A percentile compares a stretch with the other conserved stretches of the same genome.
These are phyloP conservation scores for Phytophthora sansomeana DNA, from an alignment of 352 stramenopile species.

Conservation along the genomic window DNA sequence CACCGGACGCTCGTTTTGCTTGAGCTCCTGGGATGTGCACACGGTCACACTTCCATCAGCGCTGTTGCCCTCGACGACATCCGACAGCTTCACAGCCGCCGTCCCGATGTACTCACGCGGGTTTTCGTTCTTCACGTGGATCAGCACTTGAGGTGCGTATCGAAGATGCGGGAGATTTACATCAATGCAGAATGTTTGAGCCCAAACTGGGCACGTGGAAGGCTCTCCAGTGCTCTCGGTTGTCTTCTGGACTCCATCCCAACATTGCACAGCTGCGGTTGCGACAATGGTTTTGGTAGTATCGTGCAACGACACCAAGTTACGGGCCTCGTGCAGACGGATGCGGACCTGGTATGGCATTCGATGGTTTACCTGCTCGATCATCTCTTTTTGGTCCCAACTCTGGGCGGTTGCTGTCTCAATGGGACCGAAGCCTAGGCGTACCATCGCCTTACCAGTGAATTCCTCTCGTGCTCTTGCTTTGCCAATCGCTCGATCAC, in stretches of 20 bases:
- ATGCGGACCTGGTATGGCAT: conserved; percentile 82
- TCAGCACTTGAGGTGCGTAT: conserved; percentile 65
- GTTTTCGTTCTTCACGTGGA: conserved; percentile 67
- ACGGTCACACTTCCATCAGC: conserved; percentile 37
- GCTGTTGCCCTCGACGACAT: conserved; percentile 11
- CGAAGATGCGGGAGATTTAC: conserved; percentile 65
- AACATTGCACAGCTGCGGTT: conserved; percentile 71
- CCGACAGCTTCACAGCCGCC: conserved; percentile 33
- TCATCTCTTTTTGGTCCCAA: conserved; percentile 68
- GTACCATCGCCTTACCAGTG: conserved; percentile 73
- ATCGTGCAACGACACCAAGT: conserved; percentile 37
- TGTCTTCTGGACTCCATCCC: conserved; percentile 54
- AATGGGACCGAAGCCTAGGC: conserved; percentile 71
- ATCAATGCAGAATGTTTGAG: conserved; percentile 76
- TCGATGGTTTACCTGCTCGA: conserved; percentile 62
- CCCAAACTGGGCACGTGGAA: conserved; percentile 50
- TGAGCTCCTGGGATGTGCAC: conserved; percentile 61
- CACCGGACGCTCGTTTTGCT: conserved; percentile 52
- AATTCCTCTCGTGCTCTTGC: conserved; percentile 60
- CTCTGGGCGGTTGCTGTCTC: conserved; percentile 55
- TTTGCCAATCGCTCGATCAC: conserved; percentile 66
- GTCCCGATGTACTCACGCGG: conserved; percentile 56
- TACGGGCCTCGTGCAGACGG: conserved; percentile 64
- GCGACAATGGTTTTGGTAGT: conserved; percentile 58
- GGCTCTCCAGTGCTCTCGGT: conserved; percentile 24